Evolutionary conservation across 1,284 basidiomycete species (phyloP).

Genomic region (Ustilago cynodontis): DNA sequence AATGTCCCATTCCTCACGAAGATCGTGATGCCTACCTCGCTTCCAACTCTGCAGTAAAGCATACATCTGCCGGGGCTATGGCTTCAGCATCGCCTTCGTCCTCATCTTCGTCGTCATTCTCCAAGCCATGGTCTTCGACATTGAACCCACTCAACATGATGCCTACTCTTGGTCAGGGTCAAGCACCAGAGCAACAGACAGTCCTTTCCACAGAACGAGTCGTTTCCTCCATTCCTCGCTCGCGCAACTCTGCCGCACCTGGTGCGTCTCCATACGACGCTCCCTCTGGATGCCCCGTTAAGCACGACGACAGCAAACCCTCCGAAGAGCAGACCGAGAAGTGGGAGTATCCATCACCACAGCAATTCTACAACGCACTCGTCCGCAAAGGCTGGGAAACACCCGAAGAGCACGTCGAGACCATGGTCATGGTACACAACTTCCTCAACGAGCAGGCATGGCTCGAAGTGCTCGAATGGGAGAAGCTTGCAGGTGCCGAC

Average conservation of each 20-base stretch:
- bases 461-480: conserved; percentile 95
- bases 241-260: conserved; percentile 70
- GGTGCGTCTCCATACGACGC: conserved; percentile 66
- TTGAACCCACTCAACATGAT: conserved; percentile 89
- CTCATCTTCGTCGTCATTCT: conserved; percentile 10
- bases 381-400: conserved; percentile 98
- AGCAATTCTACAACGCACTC: conserved; percentile 98
- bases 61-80: conserved; percentile 11
- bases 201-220: conserved; percentile 82
- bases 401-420: conserved; percentile 93
- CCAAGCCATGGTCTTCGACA: conserved; percentile 48
- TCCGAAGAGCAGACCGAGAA: conserved; percentile 66
- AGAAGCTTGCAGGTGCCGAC: conserved; percentile 72
- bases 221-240: conserved; percentile 87
- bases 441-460: conserved; percentile 97
- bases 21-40: conserved; percentile 50
- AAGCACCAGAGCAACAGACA: conserved; percentile 75
- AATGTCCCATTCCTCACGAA: conserved; percentile 53
- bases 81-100: conserved; percentile 29
- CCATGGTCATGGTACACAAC: conserved; percentile 98
- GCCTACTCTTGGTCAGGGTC: conserved; percentile 81
- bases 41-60: conserved; percentile 19
- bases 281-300: conserved; percentile 65
- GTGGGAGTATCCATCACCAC: conserved; percentile 98
- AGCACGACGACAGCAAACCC: conserved; percentile 42